Base-by-base conservation (phyloP, 73 alveolate species). In the Symbiodinium natans region DNA sequence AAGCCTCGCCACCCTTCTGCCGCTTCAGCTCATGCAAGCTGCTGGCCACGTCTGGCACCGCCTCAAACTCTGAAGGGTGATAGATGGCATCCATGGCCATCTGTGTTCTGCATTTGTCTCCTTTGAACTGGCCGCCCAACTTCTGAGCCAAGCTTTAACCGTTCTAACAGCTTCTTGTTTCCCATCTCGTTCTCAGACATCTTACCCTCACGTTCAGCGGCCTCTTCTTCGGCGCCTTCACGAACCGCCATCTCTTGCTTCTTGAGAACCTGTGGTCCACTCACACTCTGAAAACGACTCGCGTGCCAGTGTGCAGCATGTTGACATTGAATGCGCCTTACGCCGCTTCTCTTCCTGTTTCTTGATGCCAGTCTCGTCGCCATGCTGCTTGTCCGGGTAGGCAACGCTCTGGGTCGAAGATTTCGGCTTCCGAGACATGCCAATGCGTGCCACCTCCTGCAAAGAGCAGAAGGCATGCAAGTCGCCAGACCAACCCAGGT, bases 21-120 rank as follows among this genome's bases (percentile, higher is more conserved):
- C 94, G 59, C 73, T 88, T 88, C 17, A 88, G 86, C 39, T 88
- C 95, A 59, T 56, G 43, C 86, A 88, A 29, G 74, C 85, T 88
- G 95, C 95, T 88, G 39, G 95, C 95, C 42, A 88, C 95, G 34
- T 88, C 95, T 17, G 95, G 95, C 68, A 88, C 95, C 11, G 95
- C 95, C 95, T 88, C 73, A 19, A 34, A 10, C n/a, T n/a, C n/a
- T n/a, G n/a, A n/a, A n/a, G n/a, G n/a, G n/a, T n/a, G n/a, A n/a
- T n/a, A n/a, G n/a, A n/a, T 2, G 84, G 84, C 41, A n/a, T n/a
- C n/a, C n/a, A n/a, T n/a, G 71, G 71, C 71, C 2, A 8, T 23
- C 71, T 52, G n/a, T 52, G 29, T 52, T 21, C 5, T 11, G 71
- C 71, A 10, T 5, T 1, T 68, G 36, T n/a, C 39, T 9, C 13